A percentile compares a stretch with the other conserved stretches of the same genome.
phyloP scores from a whole-genome alignment of 257 asterid species.

The Salvia splendens region DNA sequence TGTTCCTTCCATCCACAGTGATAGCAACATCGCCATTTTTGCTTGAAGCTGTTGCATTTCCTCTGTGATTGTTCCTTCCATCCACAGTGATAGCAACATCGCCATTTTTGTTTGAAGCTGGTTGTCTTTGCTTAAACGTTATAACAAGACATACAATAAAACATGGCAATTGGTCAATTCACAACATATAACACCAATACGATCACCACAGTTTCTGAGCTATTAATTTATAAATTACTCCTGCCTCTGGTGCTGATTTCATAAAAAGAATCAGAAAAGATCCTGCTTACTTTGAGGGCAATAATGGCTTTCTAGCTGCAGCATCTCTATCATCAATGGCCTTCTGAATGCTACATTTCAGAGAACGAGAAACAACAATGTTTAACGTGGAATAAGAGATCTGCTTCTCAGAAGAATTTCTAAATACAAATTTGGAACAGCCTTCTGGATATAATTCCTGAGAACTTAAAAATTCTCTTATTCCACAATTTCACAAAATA shows the following conservation, averaged over 20 bases:
- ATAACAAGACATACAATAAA: slow-evolving; percentile 46
- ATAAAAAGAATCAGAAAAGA: slow-evolving; percentile 32
- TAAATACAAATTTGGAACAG: slow-evolving; percentile 23
- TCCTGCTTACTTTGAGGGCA: slow-evolving; percentile 73
- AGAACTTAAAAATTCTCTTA: no score
- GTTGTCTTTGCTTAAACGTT: slow-evolving; percentile 95
- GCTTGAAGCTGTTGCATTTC: slow-evolving; percentile 69
- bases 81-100: slow-evolving; percentile 67
- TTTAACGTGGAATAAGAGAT: slow-evolving; percentile 22
- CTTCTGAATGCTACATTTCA: slow-evolving; percentile 65
- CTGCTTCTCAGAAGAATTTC: slow-evolving; percentile 15
- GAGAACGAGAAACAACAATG: slow-evolving; percentile 17
- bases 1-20: slow-evolving; percentile 64
- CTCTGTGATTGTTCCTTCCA: slow-evolving; percentile 53
- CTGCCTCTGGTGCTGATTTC: slow-evolving; percentile 5
- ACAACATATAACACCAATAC: slow-evolving; percentile 18
- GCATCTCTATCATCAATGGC: slow-evolving; percentile 72
- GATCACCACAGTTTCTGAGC: slow-evolving; percentile 4
- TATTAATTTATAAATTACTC: slow-evolving; percentile 16
- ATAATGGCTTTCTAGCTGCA: slow-evolving; percentile 52
- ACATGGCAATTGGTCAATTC: slow-evolving; percentile 45
- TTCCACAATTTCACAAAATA: not conserved
- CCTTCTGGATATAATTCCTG: slow-evolving; percentile 30
- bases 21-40: slow-evolving; percentile 70
- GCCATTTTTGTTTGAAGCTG: slow-evolving; percentile 92